Conservation (phyloP, 345 rosid species). For the Lepidium africanum region DNA sequence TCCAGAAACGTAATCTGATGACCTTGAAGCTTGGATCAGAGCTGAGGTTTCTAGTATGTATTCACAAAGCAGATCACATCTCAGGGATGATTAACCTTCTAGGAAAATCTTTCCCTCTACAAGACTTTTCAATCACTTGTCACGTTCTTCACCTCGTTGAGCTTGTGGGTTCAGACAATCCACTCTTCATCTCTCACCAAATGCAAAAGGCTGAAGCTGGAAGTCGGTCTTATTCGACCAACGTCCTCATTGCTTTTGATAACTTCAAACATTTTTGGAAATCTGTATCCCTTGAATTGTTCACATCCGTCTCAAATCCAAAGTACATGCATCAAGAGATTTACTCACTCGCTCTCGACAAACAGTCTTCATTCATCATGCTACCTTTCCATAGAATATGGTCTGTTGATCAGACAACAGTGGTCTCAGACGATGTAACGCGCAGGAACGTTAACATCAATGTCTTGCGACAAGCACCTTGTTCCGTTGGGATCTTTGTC, state of each 20-base stretch:
- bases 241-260: conserved; percentile 20
- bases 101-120: conserved; percentile 5
- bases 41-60: conserved; percentile 38
- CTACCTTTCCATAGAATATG: conserved; percentile 50
- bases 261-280: conserved; percentile 17
- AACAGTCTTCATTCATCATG: conserved; percentile 35
- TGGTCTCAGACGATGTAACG: conserved; percentile 26
- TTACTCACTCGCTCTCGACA: conserved; percentile 43
- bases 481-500: conserved; percentile 48
- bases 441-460: conserved; percentile 31
- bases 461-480: conserved; percentile 47
- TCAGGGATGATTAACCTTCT: conserved; percentile 23
- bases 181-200: conserved; percentile 28
- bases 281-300: conserved; percentile 5
- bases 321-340: conserved; percentile 50
- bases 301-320: conserved; percentile 26
- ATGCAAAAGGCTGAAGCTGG: conserved; percentile 26
- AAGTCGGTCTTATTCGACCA: conserved; percentile 11
- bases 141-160: conserved; percentile 26
- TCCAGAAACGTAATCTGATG: conserved; percentile 37
- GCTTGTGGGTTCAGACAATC: conserved; percentile 25
- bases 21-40: conserved; percentile 22
- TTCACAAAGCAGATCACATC: conserved; percentile 40
- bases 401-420: conserved; percentile 27
- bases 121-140: conserved; percentile 1